Evolutionary conservation across 345 rosid genomes (phyloP).

Genomic region (Linum usitatissimum): DNA sequence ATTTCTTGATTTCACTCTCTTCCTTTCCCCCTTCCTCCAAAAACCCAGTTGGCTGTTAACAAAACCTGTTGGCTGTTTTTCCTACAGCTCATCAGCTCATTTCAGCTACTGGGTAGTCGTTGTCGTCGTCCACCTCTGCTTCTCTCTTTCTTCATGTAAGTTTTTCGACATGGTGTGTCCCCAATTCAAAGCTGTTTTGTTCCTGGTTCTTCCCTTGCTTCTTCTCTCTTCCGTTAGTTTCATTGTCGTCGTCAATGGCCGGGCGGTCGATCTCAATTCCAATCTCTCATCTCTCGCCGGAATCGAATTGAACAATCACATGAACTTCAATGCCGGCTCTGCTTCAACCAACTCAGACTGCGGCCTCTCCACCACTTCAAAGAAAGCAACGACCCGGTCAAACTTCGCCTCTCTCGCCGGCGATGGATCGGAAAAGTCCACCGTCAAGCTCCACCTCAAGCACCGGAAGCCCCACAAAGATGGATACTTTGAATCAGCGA

Average conservation of each 20-base stretch:
- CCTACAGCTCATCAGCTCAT: not conserved
- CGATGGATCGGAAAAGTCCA: constrained; percentile 16
- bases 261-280: constrained; percentile 6
- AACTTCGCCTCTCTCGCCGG: constrained; percentile 1
- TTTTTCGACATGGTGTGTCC: constrained; percentile 34
- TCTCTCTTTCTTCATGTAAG: constrained; percentile 10
- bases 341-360: constrained; percentile 49
- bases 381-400: constrained; percentile 17
- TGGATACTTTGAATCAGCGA: constrained; percentile 36
- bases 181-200: constrained; percentile 19
- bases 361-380: constrained; percentile 26
- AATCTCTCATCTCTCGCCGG: constrained; percentile 50
- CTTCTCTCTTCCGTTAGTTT: constrained; percentile 27
- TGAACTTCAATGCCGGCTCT: constrained; percentile 67
- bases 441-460: constrained; percentile 55
- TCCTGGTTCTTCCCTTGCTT: constrained; percentile 29
- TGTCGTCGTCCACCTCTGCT: not conserved
- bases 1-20: not conserved
- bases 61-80: not conserved
- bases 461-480: constrained; percentile 32
- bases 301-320: constrained; percentile 47
- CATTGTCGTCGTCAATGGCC: constrained; percentile 19
- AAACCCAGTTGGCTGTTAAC: not conserved
- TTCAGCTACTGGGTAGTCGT: not conserved
- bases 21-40: not conserved